Conservation (phyloP, 805 yeast genomes). For the Cyberlindnera maritima region DNA sequence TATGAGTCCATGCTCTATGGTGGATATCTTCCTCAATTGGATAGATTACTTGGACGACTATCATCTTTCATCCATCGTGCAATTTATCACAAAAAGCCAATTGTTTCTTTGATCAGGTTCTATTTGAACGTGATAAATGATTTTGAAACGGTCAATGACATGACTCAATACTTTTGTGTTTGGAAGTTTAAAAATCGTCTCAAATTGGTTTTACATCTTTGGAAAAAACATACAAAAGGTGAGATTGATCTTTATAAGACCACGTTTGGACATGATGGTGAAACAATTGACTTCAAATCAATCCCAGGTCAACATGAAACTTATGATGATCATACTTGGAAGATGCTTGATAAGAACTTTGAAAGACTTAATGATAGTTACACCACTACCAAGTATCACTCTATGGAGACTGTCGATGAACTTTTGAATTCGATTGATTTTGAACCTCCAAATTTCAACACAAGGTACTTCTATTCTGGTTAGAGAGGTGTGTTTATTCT, state of each 20-base stretch:
- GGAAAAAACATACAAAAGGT: slow-evolving; percentile 14
- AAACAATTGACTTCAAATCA: slow-evolving; percentile 12
- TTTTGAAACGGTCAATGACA: slow-evolving; percentile 15
- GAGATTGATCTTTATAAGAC: slow-evolving; percentile 13
- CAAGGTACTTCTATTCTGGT: slow-evolving; percentile 11
- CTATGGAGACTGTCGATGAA: slow-evolving; percentile 8
- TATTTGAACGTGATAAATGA: slow-evolving; percentile 20
- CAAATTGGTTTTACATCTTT: slow-evolving; percentile 15
- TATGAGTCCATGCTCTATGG: slow-evolving; percentile 20
- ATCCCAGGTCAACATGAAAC: slow-evolving; percentile 8
- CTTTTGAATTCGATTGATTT: slow-evolving; percentile 15
- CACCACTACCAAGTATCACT: slow-evolving; percentile 11
- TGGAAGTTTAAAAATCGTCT: slow-evolving; percentile 19
- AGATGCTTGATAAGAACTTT: slow-evolving; percentile 10
- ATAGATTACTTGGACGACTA: slow-evolving; percentile 11
- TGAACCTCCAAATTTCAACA: slow-evolving; percentile 21
- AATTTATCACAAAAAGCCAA: slow-evolving; percentile 4
- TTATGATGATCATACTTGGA: slow-evolving; percentile 11
- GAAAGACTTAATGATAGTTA: slow-evolving; percentile 17
- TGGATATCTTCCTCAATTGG: slow-evolving; percentile 14
- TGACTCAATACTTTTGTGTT: slow-evolving; percentile 19
- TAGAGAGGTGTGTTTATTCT: not conserved
- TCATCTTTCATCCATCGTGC: slow-evolving; percentile 12
- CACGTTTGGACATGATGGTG: slow-evolving; percentile 13
- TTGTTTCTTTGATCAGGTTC: slow-evolving; percentile 13